Evolutionary conservation across 768 basidiomycete species (phyloP), one percentile per base, ranked within the genome.

Genomic region (Hypsizygus marmoreus): DNA sequence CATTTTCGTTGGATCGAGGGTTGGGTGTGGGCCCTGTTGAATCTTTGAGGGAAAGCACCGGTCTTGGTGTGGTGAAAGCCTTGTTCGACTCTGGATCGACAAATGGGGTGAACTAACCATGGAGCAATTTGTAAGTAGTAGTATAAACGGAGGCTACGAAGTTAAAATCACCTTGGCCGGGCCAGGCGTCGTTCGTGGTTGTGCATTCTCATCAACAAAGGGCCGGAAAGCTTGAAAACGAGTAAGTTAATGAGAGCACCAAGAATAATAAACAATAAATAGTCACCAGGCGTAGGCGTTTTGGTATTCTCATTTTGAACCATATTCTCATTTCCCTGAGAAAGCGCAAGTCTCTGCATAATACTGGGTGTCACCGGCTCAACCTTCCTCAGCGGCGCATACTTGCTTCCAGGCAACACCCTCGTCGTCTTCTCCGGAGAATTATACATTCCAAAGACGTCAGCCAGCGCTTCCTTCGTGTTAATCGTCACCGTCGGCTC

Each of bases 361-460:
- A 72, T 63, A 19, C 70, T 49, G 6, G 77, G 75, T 2, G 74
- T 77, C 10, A 82, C 70, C 13, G 81, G 77, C 33, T 86, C 84
- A 16, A 91, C 68, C 58, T 79, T 84, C 62, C 74, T 80, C 24
- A 88, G 70, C 24, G 86, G 85, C 0, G 84, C 86, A 59, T 88
- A 80, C 58, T 88, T 88, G 55, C 82, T 86, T 17, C 87, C 86
- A 4, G 79, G 77, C 4, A 73, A 61, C 12, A 71, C 65, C 40
- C 77, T 80, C 34, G 75, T 73, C 0, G 85, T 85, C 67, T 84
- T 89, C 50, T 90, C 88, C 2, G 89, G 89, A 7, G 88, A 91
- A 63, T 97, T 95, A 63, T 94, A 98, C 87, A 98, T 93, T 41
- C 86, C 88, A 68, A 95, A 93, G 31, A 98, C 92, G 59, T 97